Evolutionary conservation across 768 basidiomycete species (phyloP), one percentile per base, ranked within the genome.

Genomic region (Agaricus subrufescens): DNA sequence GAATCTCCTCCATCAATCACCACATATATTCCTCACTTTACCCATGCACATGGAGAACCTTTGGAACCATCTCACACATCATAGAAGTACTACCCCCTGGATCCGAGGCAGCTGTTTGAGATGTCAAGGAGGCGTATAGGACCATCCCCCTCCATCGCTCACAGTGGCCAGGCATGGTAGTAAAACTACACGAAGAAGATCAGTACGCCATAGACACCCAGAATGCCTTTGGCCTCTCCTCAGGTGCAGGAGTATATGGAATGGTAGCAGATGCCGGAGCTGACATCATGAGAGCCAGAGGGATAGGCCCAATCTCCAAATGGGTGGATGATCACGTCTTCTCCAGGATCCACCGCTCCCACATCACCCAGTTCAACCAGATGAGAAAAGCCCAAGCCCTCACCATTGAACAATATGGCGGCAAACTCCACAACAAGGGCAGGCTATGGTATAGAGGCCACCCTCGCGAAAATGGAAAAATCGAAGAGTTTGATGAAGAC

Each of bases 31-130:
- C 74, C 0, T 49, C 63, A n/a, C 12, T 59, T 70, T 72, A 53
- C 48, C 77, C 76, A 0, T 75, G 73, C 63, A 73, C 71, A 0
- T 79, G 75, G 77, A 75, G 75, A 1, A 78, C 75, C 0, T 80
- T 80, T 50, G 47, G 61, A 0, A 63, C 67, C 0, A 56, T 76
- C 0, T 70, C 60, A 19, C 54, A 66, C n/a, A 50, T 71, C 23
- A 63, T 77, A 0, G 63, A 44, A 1, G 54, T 60, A 0, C 71
- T 78, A 0, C 76, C 76, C 23, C 26, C 46, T 4, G 26, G 26
- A 14, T 47, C 46, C 29, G 46, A 47, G 30, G 46, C 2, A 29
- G 66, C 72, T 49, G 31, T 73, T 7, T 56, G 68, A 0, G 75
- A 81, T 34, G 67, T 80, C 1, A 58, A 68, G 0, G 73, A 77